These are phyloP conservation scores for Scleroderma citrinum DNA, from an alignment of 768 basidiomycete genomes.

Conservation along the genomic window DNA sequence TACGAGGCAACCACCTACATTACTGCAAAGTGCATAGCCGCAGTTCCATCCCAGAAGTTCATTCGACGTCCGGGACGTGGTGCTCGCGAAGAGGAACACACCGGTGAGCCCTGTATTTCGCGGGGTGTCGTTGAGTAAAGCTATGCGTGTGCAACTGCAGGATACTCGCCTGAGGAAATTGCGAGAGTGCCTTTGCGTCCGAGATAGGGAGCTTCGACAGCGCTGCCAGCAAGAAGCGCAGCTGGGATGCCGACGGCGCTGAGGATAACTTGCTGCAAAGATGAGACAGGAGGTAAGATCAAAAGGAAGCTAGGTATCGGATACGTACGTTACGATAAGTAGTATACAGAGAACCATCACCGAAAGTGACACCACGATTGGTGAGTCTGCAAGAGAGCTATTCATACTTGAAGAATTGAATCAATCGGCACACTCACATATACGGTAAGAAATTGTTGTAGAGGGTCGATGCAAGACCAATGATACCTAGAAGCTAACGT, in stretches of 20 bases:
- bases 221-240: conserved; percentile 64
- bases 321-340: conserved; percentile 63
- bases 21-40: conserved; percentile 60
- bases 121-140: conserved; percentile 41
- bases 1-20: conserved; percentile 32
- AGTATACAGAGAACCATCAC: conserved; percentile 62
- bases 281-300: not conserved
- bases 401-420: not conserved
- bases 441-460: conserved; percentile 52
- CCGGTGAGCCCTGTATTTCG: conserved; percentile 62
- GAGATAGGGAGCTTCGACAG: conserved; percentile 57
- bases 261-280: conserved; percentile 58
- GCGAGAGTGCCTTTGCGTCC: conserved; percentile 66
- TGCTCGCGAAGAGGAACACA: conserved; percentile 66
- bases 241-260: conserved; percentile 66
- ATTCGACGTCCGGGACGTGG: conserved; percentile 65
- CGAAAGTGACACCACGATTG: conserved; percentile 60
- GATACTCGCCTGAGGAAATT: conserved; percentile 51
- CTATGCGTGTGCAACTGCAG: conserved; percentile 9
- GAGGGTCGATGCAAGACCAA: conserved; percentile 70
- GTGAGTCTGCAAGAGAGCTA: conserved; percentile 38
- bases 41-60: conserved; percentile 78
- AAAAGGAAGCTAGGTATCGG: no score
- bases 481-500: conserved; percentile 42
- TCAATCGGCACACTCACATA: conserved; percentile 31